A percentile compares a stretch with the other conserved stretches of the same genome.
Conservation (phyloP, 495 filamentous ascomycete species). For the Neurospora sp. region DNA sequence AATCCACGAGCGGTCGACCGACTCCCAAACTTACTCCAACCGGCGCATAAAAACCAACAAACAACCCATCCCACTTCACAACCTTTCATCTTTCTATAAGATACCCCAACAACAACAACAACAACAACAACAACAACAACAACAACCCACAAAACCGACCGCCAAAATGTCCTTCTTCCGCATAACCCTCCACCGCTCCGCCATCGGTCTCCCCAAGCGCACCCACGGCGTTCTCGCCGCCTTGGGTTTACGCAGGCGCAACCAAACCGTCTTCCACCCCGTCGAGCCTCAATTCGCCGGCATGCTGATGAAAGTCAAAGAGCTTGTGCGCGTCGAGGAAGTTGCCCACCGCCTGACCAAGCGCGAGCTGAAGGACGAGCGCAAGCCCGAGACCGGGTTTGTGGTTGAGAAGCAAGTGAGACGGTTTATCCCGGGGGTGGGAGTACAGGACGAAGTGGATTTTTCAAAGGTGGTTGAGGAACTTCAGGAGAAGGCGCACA, state of each 20-base stretch:
- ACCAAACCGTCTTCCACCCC: constrained; percentile 84
- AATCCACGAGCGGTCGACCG: neutral
- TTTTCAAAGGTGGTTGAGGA: neutral
- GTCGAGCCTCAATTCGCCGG: constrained; percentile 77
- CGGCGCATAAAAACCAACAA: no score
- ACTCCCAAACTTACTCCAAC: no score
- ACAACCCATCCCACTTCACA: no score
- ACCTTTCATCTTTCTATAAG: no score
- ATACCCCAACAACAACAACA: neutral
- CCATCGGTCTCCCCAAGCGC: constrained; percentile 81
- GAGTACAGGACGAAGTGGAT: neutral
- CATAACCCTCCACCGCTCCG: constrained; percentile 85
- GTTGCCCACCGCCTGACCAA: constrained; percentile 62
- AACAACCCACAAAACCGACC: neutral
- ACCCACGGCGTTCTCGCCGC: constrained; percentile 77
- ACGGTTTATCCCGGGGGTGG: neutral
- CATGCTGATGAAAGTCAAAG: constrained; percentile 97
- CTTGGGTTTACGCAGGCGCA: constrained; percentile 80
- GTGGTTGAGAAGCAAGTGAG: constrained; percentile 57
- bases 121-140: neutral
- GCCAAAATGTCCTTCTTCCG: constrained; percentile 83
- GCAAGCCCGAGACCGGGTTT: constrained; percentile 76
- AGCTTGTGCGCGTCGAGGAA: constrained; percentile 79
- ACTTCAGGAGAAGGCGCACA: neutral
- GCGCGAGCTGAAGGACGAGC: constrained; percentile 59